Conservation (phyloP, 768 basidiomycete genomes). For the Hypholoma sublateritium region DNA sequence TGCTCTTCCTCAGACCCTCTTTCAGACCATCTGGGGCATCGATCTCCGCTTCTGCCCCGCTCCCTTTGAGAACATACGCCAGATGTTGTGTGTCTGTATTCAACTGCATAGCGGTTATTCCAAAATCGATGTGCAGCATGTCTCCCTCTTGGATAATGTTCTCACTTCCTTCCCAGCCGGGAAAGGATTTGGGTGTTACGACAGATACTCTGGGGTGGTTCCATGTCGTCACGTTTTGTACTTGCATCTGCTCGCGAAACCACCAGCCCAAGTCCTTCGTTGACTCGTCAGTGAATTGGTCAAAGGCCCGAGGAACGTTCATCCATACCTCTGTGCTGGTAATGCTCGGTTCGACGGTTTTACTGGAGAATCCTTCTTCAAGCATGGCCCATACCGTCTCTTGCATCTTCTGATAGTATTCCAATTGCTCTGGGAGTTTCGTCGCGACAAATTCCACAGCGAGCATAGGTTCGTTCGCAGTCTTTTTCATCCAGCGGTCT, state of each 20-base stretch:
- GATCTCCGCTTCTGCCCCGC: slow-evolving; percentile 31
- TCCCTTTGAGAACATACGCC: slow-evolving; percentile 48
- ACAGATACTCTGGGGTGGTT: slow-evolving; percentile 53
- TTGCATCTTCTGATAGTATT: slow-evolving; percentile 45
- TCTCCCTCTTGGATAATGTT: slow-evolving; percentile 46
- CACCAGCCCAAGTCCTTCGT: slow-evolving; percentile 52
- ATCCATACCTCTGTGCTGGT: slow-evolving; percentile 43
- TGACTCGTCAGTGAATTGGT: neutral
- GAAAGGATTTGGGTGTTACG: slow-evolving; percentile 37
- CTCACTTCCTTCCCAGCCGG: slow-evolving; percentile 41
- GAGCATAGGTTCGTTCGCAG: slow-evolving; percentile 44
- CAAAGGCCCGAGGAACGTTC: neutral
- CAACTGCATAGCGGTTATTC: slow-evolving; percentile 52
- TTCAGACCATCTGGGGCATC: slow-evolving; percentile 42
- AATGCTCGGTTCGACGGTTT: slow-evolving; percentile 37
- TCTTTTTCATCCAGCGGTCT: slow-evolving; percentile 38
- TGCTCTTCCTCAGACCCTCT: slow-evolving; percentile 43
- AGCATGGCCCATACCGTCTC: slow-evolving; percentile 53
- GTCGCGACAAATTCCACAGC: slow-evolving; percentile 48
- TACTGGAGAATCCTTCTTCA: slow-evolving; percentile 50
- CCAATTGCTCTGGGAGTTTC: slow-evolving; percentile 39
- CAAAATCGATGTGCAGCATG: slow-evolving; percentile 55
- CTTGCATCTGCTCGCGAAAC: slow-evolving; percentile 52
- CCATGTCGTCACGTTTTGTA: slow-evolving; percentile 47
- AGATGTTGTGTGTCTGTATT: slow-evolving; percentile 59